These are phyloP conservation scores for Ophiocordyceps camponoti-floridani DNA, from an alignment of 2,329 filamentous ascomycete genomes.

Conservation along the genomic window DNA sequence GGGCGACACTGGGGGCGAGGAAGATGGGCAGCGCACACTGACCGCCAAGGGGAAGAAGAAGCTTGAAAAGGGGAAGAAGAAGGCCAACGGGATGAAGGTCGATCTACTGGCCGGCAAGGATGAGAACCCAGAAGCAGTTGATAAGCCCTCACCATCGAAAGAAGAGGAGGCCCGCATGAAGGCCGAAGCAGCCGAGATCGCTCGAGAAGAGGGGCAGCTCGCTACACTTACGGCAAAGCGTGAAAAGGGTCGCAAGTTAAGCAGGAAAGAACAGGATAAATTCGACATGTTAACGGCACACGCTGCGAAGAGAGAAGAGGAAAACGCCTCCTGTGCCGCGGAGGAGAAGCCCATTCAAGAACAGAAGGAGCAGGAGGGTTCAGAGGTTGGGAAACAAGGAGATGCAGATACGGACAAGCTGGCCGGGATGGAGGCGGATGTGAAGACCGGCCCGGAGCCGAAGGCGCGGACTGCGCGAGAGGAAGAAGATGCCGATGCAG, in stretches of 20 bases:
- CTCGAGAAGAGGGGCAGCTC: not conserved
- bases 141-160: not conserved
- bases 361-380: no score
- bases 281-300: no score
- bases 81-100: conserved; percentile 16
- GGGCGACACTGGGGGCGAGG: conserved; percentile 13
- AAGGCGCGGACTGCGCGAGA: not conserved
- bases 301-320: no score
- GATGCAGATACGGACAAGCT: no score
- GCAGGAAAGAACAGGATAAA: no score
- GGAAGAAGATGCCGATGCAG: conserved; percentile 7
- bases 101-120: conserved; percentile 6
- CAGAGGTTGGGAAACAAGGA: no score
- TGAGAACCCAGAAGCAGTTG: not conserved
- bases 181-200: conserved; percentile 4
- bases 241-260: no score
- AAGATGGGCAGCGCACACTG: conserved; percentile 23
- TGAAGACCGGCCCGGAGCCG: not conserved
- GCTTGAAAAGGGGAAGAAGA: conserved; percentile 29
- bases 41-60: conserved; percentile 32
- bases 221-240: no score
- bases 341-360: no score
- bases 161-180: conserved; percentile 9
- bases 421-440: not conserved
- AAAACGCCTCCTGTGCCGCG: no score